Evolutionary conservation across 2,329 filamentous ascomycete species (phyloP).

Genomic region (Alternaria alternata): DNA sequence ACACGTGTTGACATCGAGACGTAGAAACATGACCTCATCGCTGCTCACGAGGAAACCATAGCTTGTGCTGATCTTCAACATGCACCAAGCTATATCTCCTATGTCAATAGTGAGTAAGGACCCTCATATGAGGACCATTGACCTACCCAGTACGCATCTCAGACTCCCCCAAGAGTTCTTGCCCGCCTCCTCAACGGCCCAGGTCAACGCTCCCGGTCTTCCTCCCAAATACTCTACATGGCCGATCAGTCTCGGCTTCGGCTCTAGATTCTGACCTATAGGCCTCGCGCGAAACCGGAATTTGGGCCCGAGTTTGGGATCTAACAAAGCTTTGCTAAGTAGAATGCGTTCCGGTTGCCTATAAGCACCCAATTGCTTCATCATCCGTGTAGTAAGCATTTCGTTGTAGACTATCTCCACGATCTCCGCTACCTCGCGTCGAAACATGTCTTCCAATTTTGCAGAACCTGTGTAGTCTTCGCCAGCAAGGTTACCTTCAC

Average conservation of each 20-base stretch:
- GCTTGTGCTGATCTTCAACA: constrained; percentile 25
- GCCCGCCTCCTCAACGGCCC: constrained; percentile 11
- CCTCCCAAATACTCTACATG: constrained; percentile 33
- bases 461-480: neutral
- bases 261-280: neutral
- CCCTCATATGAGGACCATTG: neutral
- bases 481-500: neutral
- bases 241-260: constrained; percentile 19
- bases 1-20: constrained; percentile 9
- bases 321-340: constrained; percentile 6
- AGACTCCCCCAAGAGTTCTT: constrained; percentile 27
- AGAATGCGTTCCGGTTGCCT: constrained; percentile 2
- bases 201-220: constrained; percentile 19
- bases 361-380: neutral
- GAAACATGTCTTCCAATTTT: constrained; percentile 14
- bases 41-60: constrained; percentile 29
- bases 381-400: constrained; percentile 5
- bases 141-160: constrained; percentile 29
- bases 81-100: constrained; percentile 31
- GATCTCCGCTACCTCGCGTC: constrained; percentile 14
- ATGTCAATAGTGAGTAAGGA: neutral
- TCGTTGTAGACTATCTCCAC: constrained; percentile 11
- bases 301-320: constrained; percentile 13
- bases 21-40: constrained; percentile 31
- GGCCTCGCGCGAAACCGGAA: constrained; percentile 20